These are phyloP conservation scores for Fagopyrum esculentum DNA, from an alignment of 148 eudicot genomes.

Conservation along the genomic window DNA sequence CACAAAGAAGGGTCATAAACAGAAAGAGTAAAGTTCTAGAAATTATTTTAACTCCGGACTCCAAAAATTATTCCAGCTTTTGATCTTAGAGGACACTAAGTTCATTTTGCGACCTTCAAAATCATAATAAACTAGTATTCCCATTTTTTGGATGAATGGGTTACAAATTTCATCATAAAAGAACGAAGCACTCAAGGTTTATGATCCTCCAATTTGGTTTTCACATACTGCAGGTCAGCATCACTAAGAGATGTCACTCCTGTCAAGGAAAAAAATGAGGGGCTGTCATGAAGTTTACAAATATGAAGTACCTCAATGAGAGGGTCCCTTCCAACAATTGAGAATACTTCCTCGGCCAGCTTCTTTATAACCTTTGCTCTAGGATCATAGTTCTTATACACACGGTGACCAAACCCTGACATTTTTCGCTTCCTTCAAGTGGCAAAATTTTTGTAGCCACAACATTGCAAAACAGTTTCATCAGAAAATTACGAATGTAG, in stretches of 20 bases:
- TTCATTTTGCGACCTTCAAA: not conserved
- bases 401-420: slow-evolving; percentile 99
- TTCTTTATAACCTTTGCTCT: slow-evolving; percentile 90
- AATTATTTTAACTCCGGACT: not conserved
- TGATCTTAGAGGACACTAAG: not conserved
- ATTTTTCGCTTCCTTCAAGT: slow-evolving; percentile 78
- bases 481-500: not conserved
- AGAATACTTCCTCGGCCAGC: slow-evolving; percentile 95
- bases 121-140: too few species aligned
- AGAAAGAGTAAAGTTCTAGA: not conserved
- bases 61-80: not conserved
- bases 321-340: slow-evolving; percentile 97
- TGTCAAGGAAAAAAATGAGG: not conserved
- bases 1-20: not conserved
- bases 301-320: slow-evolving; percentile 82
- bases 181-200: not conserved
- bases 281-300: not conserved
- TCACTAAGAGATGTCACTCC: not conserved
- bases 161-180: too few species aligned
- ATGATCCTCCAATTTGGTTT: not conserved
- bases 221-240: not conserved
- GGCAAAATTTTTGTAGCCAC: not conserved
- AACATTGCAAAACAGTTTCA: slow-evolving; percentile 11
- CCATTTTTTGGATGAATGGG: not conserved
- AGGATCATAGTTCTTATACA: slow-evolving; percentile 95